These are phyloP conservation scores for Trichaptum fuscoviolaceum DNA, from an alignment of 768 basidiomycete genomes.

Conservation along the genomic window DNA sequence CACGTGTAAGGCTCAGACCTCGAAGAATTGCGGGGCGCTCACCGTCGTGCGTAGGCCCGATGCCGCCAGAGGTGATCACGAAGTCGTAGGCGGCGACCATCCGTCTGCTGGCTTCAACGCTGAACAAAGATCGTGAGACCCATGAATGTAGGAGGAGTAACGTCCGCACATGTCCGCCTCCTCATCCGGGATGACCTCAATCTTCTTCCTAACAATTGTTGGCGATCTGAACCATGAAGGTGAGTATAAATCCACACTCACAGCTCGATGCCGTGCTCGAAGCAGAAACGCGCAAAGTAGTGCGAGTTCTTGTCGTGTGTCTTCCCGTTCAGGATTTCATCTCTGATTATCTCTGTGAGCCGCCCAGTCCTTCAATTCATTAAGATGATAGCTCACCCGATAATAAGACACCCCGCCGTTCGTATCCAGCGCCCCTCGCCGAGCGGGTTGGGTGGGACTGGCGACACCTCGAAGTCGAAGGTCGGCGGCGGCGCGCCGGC, in stretches of 20 bases:
- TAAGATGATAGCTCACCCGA: slow-evolving; percentile 45
- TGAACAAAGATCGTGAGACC: slow-evolving; percentile 24
- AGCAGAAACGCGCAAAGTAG: slow-evolving; percentile 84
- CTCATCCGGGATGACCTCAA: slow-evolving; percentile 90
- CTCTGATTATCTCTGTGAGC: slow-evolving; percentile 36
- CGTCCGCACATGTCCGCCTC: slow-evolving; percentile 77
- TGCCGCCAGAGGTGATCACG: slow-evolving; percentile 87
- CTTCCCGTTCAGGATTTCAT: slow-evolving; percentile 92
- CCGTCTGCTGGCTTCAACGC: slow-evolving; percentile 78
- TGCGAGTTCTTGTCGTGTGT: slow-evolving; percentile 80
- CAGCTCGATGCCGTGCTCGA: slow-evolving; percentile 82
- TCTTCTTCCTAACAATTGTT: slow-evolving; percentile 56
- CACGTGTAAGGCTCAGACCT: not conserved
- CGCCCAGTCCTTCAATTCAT: not conserved
- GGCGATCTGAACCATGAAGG: slow-evolving; percentile 12
- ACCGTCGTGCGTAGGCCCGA: slow-evolving; percentile 91
- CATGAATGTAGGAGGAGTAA: not conserved
- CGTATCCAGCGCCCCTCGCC: slow-evolving; percentile 68
- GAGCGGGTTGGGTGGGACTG: slow-evolving; percentile 57
- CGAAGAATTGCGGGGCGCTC: slow-evolving; percentile 15
- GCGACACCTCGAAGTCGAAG: slow-evolving; percentile 45
- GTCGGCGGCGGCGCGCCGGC: not conserved
- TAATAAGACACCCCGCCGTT: slow-evolving; percentile 70
- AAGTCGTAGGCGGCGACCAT: slow-evolving; percentile 83
- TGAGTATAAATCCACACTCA: slow-evolving; percentile 28